phyloP scores from a whole-genome alignment of 2,329 filamentous ascomycete genomes.

The Grosmannia serpens region DNA sequence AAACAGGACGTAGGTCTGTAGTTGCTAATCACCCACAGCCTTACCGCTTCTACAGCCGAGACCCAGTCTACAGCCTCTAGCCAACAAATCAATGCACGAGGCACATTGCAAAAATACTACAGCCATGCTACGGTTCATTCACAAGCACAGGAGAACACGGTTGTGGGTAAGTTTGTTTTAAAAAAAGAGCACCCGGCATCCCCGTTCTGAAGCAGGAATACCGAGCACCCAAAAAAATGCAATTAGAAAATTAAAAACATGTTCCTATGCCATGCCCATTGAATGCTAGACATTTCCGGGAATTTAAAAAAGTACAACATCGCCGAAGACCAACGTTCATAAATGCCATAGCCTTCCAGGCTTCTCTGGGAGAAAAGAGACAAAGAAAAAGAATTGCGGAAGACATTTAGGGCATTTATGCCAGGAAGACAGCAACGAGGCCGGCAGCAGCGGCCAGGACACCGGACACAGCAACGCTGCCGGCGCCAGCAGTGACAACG shows the following conservation, averaged over 20 bases:
- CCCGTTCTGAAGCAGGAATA: conserved; percentile 4
- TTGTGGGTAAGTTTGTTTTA: background rate
- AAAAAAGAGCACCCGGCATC: conserved; percentile 9
- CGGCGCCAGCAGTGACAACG: conserved; percentile 38
- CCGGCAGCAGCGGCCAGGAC: conserved; percentile 43
- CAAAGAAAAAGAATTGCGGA: conserved; percentile 12
- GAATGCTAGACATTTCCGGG: conserved; percentile 1
- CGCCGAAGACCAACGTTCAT: background rate
- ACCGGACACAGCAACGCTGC: conserved; percentile 40
- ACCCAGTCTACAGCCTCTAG: too few species aligned
- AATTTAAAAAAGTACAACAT: background rate
- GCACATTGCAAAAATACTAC: too few species aligned
- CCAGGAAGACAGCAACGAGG: conserved; percentile 40
- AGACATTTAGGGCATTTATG: conserved; percentile 26
- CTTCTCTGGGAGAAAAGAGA: conserved; percentile 21
- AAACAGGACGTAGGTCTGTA: too few species aligned
- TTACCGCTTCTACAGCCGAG: too few species aligned
- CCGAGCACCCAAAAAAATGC: conserved; percentile 15
- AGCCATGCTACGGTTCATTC: background rate
- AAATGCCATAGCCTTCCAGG: conserved; percentile 27
- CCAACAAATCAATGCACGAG: too few species aligned
- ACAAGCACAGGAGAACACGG: background rate
- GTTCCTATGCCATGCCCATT: conserved; percentile 14
- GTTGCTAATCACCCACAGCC: too few species aligned
- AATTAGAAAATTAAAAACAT: conserved; percentile 40